Conservation (phyloP, 2,329 filamentous ascomycete species). For the Seiridium unicorne region DNA sequence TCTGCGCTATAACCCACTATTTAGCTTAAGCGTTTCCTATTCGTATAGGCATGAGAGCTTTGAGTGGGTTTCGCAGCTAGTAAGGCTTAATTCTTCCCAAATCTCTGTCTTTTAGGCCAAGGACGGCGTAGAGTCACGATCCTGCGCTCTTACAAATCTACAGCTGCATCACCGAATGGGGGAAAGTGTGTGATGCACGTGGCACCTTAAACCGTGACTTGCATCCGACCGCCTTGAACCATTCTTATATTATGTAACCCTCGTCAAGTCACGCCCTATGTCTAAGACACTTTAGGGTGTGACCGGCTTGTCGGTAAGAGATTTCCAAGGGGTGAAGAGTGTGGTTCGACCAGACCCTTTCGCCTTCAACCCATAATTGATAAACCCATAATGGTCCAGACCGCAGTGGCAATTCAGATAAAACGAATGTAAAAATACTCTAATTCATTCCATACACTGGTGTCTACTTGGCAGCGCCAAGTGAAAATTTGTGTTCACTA, state of each 20-base stretch:
- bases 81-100: not conserved
- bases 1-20: not conserved
- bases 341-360: too few relatives aligned
- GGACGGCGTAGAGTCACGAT: not conserved
- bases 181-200: not conserved
- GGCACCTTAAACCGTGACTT: not conserved
- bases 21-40: not conserved
- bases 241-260: not conserved
- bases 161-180: not conserved
- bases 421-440: too few relatives aligned
- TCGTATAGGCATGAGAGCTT: not conserved
- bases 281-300: too few relatives aligned
- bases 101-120: not conserved
- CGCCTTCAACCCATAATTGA: too few relatives aligned
- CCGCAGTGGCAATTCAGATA: too few relatives aligned
- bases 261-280: too few relatives aligned
- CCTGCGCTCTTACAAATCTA: not conserved
- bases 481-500: too few relatives aligned
- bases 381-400: too few relatives aligned
- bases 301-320: too few relatives aligned
- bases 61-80: not conserved
- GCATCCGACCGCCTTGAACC: not conserved
- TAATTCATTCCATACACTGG: too few relatives aligned
- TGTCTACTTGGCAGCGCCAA: too few relatives aligned
- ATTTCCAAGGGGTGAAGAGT: too few relatives aligned